Conservation (phyloP, 768 basidiomycete genomes). For the Tulasnella sp. region DNA sequence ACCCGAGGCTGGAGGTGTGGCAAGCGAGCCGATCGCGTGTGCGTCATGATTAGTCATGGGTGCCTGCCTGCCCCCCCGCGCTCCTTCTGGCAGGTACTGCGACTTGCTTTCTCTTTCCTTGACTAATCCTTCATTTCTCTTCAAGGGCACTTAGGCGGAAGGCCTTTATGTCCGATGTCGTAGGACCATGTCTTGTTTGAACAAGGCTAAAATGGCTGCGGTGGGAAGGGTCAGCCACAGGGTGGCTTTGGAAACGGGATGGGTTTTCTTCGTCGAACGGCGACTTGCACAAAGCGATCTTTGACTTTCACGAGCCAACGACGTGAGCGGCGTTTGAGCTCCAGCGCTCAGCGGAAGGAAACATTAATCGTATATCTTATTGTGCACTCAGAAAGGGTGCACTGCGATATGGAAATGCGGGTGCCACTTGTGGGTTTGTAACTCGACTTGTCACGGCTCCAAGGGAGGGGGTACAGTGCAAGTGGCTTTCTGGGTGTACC, state of each 20-base stretch:
- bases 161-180: not conserved
- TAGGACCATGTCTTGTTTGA: not conserved
- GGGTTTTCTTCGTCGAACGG: not conserved
- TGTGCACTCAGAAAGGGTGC: not conserved
- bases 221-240: not conserved
- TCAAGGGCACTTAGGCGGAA: not conserved
- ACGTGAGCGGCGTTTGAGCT: not conserved
- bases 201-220: not conserved
- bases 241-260: not conserved
- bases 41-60: constrained; percentile 9
- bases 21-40: not conserved
- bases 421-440: not conserved
- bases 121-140: not conserved
- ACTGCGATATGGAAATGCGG: not conserved
- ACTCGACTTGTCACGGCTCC: constrained; percentile 1
- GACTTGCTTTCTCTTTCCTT: not conserved
- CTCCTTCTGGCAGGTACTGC: not conserved
- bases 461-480: not conserved
- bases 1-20: not conserved
- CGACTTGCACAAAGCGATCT: constrained; percentile 17
- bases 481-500: constrained; percentile 4
- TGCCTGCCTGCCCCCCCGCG: not conserved
- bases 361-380: not conserved
- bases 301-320: not conserved
- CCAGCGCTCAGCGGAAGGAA: not conserved